Evolutionary conservation across 164 flowering plant genomes (phyloP).

Genomic region (Aristolochia contorta): DNA sequence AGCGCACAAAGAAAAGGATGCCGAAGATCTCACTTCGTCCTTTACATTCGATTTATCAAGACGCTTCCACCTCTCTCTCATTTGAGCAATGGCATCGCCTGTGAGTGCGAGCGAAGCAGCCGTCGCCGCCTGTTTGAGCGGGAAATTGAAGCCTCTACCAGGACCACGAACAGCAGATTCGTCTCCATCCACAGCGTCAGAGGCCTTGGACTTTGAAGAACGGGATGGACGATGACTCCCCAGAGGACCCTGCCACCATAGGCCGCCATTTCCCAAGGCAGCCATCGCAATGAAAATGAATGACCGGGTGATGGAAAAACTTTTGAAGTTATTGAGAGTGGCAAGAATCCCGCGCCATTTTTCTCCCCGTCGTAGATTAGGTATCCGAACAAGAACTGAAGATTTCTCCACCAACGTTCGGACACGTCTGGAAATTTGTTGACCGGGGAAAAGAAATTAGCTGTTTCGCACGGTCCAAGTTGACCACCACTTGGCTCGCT

Average conservation of each 20-base stretch:
- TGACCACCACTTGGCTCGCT: too few relatives aligned
- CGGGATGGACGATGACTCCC: slow-evolving; percentile 6
- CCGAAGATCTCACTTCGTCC: slow-evolving; percentile 4
- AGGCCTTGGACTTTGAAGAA: slow-evolving; percentile 16
- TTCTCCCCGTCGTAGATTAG: too few relatives aligned
- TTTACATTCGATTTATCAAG: slow-evolving; percentile 9
- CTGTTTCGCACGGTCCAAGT: too few relatives aligned
- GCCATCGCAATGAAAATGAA: background rate
- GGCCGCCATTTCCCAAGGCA: slow-evolving; percentile 25
- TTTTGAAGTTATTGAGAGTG: too few relatives aligned
- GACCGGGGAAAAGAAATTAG: too few relatives aligned
- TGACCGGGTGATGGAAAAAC: too few relatives aligned
- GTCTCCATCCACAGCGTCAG: slow-evolving; percentile 22
- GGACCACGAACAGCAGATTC: slow-evolving; percentile 6
- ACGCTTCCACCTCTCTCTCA: slow-evolving; percentile 28
- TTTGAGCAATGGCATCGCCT: slow-evolving; percentile 90
- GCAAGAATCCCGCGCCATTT: too few relatives aligned
- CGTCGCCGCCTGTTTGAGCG: slow-evolving; percentile 60
- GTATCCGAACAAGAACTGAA: too few relatives aligned
- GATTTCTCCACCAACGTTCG: too few relatives aligned
- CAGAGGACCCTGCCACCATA: slow-evolving; percentile 33
- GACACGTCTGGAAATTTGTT: too few relatives aligned
- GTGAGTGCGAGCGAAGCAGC: slow-evolving; percentile 67
- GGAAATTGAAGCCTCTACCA: slow-evolving; percentile 36
- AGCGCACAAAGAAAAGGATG: too few relatives aligned